Conservation (phyloP, 495 filamentous ascomycete genomes). For the Aspergillus diversus region DNA sequence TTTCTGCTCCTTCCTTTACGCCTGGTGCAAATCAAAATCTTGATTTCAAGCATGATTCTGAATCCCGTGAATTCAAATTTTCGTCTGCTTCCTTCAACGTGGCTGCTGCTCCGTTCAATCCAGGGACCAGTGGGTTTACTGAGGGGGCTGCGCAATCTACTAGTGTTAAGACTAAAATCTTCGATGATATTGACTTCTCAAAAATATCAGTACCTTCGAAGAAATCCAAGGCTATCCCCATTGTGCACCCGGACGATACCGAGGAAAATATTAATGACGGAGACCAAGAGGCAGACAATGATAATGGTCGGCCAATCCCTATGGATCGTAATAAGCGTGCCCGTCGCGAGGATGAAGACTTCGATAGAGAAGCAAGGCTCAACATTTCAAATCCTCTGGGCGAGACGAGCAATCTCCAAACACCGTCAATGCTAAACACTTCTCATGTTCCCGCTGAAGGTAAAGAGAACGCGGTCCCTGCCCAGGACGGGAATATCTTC, state of each 20-base stretch:
- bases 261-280: slow-evolving; percentile 34
- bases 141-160: slow-evolving; percentile 30
- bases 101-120: slow-evolving; percentile 79
- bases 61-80: slow-evolving; percentile 71
- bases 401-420: slow-evolving; percentile 46
- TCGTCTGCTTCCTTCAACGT: slow-evolving; percentile 76
- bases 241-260: slow-evolving; percentile 66
- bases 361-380: slow-evolving; percentile 70
- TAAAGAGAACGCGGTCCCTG: slow-evolving; percentile 50
- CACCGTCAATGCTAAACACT: slow-evolving; percentile 32
- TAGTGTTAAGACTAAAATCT: slow-evolving; percentile 60
- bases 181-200: slow-evolving; percentile 70
- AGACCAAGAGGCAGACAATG: slow-evolving; percentile 46
- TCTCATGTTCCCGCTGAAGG: slow-evolving; percentile 41
- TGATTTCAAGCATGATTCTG: slow-evolving; percentile 21
- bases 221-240: slow-evolving; percentile 81
- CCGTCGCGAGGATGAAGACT: slow-evolving; percentile 60
- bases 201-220: slow-evolving; percentile 66
- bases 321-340: slow-evolving; percentile 69
- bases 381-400: slow-evolving; percentile 58
- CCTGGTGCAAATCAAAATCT: slow-evolving; percentile 47
- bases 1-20: slow-evolving; percentile 69
- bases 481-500: slow-evolving; percentile 9
- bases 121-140: slow-evolving; percentile 42
- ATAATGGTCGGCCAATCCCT: slow-evolving; percentile 39